These are phyloP conservation scores for Colletotrichum chlorophyti DNA, from an alignment of 2,329 filamentous ascomycete species.

Conservation along the genomic window DNA sequence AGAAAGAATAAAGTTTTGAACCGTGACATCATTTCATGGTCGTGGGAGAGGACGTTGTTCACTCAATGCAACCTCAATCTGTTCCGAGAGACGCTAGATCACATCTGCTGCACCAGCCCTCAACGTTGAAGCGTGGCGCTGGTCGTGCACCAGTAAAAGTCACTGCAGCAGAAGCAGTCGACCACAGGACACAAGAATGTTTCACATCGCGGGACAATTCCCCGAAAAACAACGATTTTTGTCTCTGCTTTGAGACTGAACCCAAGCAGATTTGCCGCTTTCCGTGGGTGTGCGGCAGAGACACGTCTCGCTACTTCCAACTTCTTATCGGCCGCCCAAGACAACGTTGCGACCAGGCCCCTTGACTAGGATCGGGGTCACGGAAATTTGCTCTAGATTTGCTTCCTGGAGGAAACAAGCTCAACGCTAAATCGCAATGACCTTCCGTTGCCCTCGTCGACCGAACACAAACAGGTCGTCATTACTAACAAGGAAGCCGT, in stretches of 20 bases:
- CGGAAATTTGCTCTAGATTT: neutral
- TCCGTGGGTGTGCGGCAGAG: neutral
- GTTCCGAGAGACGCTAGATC: slow-evolving; percentile 9
- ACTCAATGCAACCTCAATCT: neutral
- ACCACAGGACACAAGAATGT: slow-evolving; percentile 20
- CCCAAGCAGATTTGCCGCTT: too few species aligned
- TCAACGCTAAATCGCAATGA: slow-evolving; percentile 16
- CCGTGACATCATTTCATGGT: slow-evolving; percentile 18
- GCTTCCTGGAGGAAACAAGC: slow-evolving; percentile 18
- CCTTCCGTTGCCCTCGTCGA: neutral
- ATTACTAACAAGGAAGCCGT: neutral
- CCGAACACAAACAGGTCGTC: neutral
- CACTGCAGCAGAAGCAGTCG: neutral
- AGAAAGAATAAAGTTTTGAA: neutral
- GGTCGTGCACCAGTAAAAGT: neutral
- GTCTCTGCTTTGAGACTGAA: neutral
- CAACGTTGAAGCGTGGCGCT: slow-evolving; percentile 18
- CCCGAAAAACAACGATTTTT: slow-evolving; percentile 7
- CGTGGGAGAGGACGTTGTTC: slow-evolving; percentile 12
- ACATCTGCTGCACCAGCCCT: slow-evolving; percentile 1
- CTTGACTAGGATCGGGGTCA: neutral
- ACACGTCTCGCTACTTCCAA: neutral
- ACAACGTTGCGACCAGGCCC: neutral
- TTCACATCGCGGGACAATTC: slow-evolving; percentile 18
- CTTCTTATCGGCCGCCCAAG: neutral